Conservation (phyloP, 495 filamentous ascomycete genomes). For the Glarea lozoyensis region DNA sequence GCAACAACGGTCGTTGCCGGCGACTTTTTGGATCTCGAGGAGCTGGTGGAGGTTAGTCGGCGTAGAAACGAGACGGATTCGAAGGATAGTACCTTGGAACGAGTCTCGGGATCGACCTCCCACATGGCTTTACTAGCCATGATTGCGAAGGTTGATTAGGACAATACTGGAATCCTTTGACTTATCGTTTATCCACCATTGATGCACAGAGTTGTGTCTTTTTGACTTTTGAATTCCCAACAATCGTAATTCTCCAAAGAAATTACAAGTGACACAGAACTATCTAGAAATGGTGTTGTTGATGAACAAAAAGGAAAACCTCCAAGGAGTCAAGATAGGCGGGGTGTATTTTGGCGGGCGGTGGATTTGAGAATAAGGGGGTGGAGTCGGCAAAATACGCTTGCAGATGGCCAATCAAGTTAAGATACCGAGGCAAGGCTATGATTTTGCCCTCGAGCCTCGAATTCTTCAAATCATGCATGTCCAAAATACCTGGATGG, state of each 20-base stretch:
- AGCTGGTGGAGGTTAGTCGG: slow-evolving; percentile 12
- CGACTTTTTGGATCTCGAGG: slow-evolving; percentile 70
- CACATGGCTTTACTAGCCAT: slow-evolving; percentile 53
- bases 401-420: background rate
- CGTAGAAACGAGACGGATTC: background rate
- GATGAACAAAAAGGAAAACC: too few species aligned
- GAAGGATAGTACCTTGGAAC: slow-evolving; percentile 62
- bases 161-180: too few species aligned
- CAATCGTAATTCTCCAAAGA: too few species aligned
- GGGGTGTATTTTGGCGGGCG: too few species aligned
- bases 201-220: too few species aligned
- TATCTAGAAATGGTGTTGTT: too few species aligned
- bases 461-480: background rate
- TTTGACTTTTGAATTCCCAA: too few species aligned
- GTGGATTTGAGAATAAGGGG: background rate
- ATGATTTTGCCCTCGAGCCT: background rate
- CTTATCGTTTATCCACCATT: too few species aligned
- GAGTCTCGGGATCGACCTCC: slow-evolving; percentile 96
- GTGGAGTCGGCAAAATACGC: background rate
- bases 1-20: slow-evolving; percentile 79
- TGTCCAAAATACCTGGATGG: background rate
- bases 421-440: background rate
- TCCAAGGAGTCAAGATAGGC: too few species aligned
- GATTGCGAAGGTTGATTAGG: too few species aligned
- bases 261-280: too few species aligned